Conservation (phyloP, 2,329 filamentous ascomycete genomes). For the Diaporthe australafricana region DNA sequence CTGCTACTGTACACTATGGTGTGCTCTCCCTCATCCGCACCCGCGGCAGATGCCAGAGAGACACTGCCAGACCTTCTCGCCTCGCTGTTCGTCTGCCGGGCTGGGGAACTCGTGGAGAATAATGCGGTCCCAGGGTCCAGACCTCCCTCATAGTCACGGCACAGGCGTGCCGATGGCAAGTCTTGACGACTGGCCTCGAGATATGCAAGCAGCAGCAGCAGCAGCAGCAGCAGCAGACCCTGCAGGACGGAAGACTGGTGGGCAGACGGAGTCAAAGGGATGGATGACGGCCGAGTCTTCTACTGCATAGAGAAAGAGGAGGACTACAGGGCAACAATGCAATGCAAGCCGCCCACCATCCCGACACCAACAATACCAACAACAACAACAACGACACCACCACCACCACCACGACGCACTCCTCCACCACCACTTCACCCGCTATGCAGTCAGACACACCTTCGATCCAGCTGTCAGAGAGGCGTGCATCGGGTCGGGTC, state of each 20-base stretch:
- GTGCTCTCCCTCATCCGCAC: background rate
- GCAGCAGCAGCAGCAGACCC: conserved; percentile 1
- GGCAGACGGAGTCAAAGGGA: background rate
- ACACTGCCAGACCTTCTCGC: background rate
- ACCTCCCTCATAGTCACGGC: conserved; percentile 4
- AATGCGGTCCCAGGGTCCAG: background rate
- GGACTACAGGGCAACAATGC: conserved; percentile 7
- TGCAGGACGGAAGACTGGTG: background rate
- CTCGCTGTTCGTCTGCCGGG: background rate
- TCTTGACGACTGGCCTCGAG: conserved; percentile 7
- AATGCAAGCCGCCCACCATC: conserved; percentile 12
- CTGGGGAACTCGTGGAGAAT: background rate
- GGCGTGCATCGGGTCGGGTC: conserved; percentile 33
- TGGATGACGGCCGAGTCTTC: background rate
- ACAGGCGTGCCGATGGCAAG: conserved; percentile 15
- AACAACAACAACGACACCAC: background rate
- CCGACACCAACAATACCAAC: conserved; percentile 1
- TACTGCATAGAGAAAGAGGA: background rate
- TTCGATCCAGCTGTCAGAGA: conserved; percentile 41
- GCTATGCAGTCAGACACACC: conserved; percentile 30
- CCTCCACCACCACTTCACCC: conserved; percentile 9
- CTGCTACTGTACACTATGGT: background rate
- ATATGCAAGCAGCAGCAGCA: background rate
- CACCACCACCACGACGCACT: background rate
- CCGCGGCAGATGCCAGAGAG: background rate